A percentile compares a stretch with the other conserved stretches of the same genome.
Evolutionary conservation across 2,329 filamentous ascomycete species (phyloP).

Genomic region (Pseudogymnoascus sp.): DNA sequence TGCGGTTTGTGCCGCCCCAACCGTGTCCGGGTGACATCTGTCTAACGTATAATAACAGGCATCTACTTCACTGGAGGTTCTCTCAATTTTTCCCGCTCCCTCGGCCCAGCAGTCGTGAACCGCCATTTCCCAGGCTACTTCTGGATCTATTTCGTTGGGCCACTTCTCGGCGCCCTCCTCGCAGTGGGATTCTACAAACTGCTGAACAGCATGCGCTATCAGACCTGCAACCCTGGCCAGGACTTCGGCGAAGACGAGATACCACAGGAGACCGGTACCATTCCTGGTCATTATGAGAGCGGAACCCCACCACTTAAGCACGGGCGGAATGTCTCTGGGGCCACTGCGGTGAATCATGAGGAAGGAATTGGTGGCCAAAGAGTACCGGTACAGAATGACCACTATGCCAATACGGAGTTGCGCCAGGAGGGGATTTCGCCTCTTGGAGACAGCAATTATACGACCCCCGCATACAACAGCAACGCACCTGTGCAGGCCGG

Average conservation of each 20-base stretch:
- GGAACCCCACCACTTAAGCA: neutral
- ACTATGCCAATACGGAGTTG: neutral
- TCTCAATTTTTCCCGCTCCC: conserved; percentile 39
- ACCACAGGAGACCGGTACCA: neutral
- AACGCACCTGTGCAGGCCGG: neutral
- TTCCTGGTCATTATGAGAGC: neutral
- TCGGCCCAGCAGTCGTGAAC: conserved; percentile 40
- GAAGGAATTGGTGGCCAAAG: neutral
- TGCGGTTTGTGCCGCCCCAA: conserved; percentile 24
- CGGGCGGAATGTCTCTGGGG: neutral
- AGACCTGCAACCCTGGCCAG: conserved; percentile 42
- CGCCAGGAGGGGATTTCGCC: neutral
- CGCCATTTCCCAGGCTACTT: conserved; percentile 35
- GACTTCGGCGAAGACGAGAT: conserved; percentile 23
- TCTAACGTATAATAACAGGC: conserved; percentile 23
- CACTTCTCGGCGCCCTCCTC: conserved; percentile 41
- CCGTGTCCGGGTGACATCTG: neutral
- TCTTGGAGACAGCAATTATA: neutral
- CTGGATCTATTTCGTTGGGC: conserved; percentile 47
- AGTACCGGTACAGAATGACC: neutral
- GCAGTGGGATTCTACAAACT: conserved; percentile 43
- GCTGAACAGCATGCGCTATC: conserved; percentile 45
- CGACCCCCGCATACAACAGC: neutral
- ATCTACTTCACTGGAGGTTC: conserved; percentile 42
- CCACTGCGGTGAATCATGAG: neutral